Base-by-base conservation (phyloP, 768 basidiomycete species). In the Macrocybe gigantea region DNA sequence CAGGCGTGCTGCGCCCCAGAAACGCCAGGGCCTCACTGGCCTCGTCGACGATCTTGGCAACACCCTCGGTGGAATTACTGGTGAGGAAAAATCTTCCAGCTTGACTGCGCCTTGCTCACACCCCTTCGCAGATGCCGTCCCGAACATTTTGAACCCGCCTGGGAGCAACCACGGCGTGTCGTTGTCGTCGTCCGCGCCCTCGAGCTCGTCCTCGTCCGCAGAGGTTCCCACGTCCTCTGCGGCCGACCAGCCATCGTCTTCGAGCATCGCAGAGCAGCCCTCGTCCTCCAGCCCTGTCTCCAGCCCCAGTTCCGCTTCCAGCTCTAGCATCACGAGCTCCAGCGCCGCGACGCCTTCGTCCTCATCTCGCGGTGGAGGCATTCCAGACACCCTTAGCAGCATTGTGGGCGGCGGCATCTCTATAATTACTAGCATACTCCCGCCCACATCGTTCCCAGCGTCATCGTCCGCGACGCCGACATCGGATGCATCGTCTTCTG, bases 1-100 rank as follows among this genome's bases (percentile, higher is more conserved):
- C 38, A 57, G 47, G 32, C 55, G 31, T 31, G 42, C n/a, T 22
- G 22, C 22, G 32, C 3, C 54, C 6, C 54, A 54, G 22, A 48
- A 48, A n/a, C 55, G 56, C 12, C 56, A 53, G 33, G 1, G 14
- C 35, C 31, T 49, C 3, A 38, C 31, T 14, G 49, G 39, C 6
- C 2, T 9, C 7, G 22, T 22, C 22, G 22, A 22, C 22, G 22
- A 22, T 22, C 22, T 22, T 22, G 22, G 22, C 22, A 22, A 22
- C 22, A 22, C 22, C 22, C 14, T 55, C 8, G 41, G 13, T 42
- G 22, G 36, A 12, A 5, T 48, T 43, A 14, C 44, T 11, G 40
- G 49, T 47, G 10, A 10, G 46, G n/a, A 7, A n/a, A 3, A 34
- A 12, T 32, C 3, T 7, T 39, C 7, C 33, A 9, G 15, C 7